phyloP scores from a whole-genome alignment of 176 grass and related monocot species.

The Pharus latifolius region DNA sequence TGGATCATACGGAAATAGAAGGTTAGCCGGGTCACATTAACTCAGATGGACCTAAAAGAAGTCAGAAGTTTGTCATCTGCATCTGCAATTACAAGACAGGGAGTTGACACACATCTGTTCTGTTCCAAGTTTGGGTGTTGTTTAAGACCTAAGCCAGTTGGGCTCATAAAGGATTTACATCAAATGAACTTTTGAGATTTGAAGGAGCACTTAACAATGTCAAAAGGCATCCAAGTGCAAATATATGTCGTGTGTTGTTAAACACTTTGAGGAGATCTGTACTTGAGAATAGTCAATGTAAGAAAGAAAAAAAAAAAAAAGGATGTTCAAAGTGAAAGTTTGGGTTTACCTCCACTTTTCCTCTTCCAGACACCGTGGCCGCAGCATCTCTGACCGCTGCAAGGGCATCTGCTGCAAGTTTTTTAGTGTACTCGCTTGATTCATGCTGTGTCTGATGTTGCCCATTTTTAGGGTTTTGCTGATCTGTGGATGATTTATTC shows the following conservation, averaged over 20 bases:
- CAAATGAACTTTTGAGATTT: neutral
- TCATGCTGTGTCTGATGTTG: slow-evolving; percentile 29
- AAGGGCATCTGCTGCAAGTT: slow-evolving; percentile 74
- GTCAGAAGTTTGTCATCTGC: neutral
- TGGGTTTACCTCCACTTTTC: slow-evolving; percentile 74
- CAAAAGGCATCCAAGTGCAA: neutral
- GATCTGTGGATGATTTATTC: slow-evolving; percentile 16
- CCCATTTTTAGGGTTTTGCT: slow-evolving; percentile 25
- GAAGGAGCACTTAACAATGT: neutral
- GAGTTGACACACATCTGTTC: neutral
- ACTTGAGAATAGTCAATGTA: neutral
- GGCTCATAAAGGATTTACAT: neutral
- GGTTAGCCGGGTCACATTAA: neutral
- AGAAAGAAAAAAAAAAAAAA: neutral
- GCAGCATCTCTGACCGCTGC: slow-evolving; percentile 67
- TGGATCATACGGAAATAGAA: neutral
- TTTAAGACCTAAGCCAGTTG: neutral
- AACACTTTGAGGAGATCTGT: neutral
- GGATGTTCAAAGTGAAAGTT: neutral
- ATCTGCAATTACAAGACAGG: neutral
- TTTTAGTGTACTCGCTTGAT: slow-evolving; percentile 64
- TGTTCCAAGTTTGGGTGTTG: neutral
- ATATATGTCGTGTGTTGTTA: neutral
- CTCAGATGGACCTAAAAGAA: neutral
- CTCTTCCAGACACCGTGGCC: slow-evolving; percentile 44